These are phyloP conservation scores for Lactarius pseudohatsudake DNA, from an alignment of 768 basidiomycete species.

Conservation along the genomic window DNA sequence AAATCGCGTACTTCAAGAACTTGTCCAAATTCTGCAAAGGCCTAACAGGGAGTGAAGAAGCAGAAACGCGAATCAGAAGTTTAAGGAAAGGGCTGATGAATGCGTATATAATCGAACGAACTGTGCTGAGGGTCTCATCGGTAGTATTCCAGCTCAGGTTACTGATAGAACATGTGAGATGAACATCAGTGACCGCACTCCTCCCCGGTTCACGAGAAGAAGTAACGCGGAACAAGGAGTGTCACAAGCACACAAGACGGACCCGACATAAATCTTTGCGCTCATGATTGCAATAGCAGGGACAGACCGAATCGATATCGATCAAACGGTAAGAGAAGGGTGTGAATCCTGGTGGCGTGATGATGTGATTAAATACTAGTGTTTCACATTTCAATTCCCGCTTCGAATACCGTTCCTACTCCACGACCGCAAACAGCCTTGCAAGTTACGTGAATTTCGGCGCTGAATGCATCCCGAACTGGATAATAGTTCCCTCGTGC, in stretches of 20 bases:
- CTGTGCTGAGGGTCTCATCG: conserved; percentile 84
- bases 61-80: conserved; percentile 46
- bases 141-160: conserved; percentile 95
- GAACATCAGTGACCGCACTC: conserved; percentile 48
- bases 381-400: conserved; percentile 52
- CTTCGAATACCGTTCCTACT: conserved; percentile 34
- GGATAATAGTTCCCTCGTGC: no score
- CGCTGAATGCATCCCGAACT: background rate
- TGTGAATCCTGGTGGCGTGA: background rate
- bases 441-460: background rate
- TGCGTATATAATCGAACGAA: conserved; percentile 61
- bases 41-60: conserved; percentile 48
- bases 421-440: background rate
- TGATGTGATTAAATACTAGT: conserved; percentile 42
- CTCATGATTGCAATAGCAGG: conserved; percentile 48
- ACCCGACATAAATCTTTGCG: conserved; percentile 91
- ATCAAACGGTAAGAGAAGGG: conserved; percentile 37
- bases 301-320: conserved; percentile 15
- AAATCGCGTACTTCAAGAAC: conserved; percentile 86
- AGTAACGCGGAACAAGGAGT: conserved; percentile 36
- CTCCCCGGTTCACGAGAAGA: conserved; percentile 43
- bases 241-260: conserved; percentile 64
- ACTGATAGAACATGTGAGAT: conserved; percentile 48
- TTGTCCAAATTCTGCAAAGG: conserved; percentile 78
- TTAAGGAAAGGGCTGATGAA: conserved; percentile 26